Evolutionary conservation across 2,329 filamentous ascomycete genomes (phyloP).

Genomic region (Fusarium hainanense): DNA sequence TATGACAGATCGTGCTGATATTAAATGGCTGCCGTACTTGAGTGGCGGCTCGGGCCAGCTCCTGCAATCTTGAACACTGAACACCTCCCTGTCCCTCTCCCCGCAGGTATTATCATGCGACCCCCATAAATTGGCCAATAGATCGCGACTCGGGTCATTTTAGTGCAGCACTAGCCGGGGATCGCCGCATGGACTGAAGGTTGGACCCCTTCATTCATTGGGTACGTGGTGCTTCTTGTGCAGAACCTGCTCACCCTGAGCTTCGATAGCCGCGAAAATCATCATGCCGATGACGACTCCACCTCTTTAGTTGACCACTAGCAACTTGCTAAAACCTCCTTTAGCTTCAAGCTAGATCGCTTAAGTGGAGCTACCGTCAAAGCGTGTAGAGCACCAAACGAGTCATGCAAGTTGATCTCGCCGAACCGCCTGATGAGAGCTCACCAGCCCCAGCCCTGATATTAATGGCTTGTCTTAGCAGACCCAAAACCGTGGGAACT

Average conservation of each 20-base stretch:
- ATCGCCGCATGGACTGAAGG: neutral
- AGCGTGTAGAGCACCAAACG: neutral
- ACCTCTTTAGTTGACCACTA: neutral
- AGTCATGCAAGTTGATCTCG: neutral
- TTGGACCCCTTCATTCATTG: neutral
- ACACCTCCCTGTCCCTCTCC: neutral
- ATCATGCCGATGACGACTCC: neutral
- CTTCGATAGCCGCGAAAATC: neutral
- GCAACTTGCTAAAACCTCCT: fast-evolving
- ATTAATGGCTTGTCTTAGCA: neutral
- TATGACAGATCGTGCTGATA: neutral
- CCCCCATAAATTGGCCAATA: neutral
- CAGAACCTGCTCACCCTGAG: neutral
- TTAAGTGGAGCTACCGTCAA: neutral
- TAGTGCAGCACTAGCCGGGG: neutral
- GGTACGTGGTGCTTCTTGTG: neutral
- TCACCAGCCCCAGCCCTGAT: neutral
- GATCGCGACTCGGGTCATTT: no score
- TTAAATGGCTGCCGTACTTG: no score
- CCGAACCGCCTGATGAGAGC: neutral
- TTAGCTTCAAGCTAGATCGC: neutral
- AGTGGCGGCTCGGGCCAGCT: neutral
- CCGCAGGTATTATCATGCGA: conserved; percentile 1
- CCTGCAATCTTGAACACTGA: neutral
- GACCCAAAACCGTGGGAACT: neutral